These are phyloP conservation scores for Aspergillus sergii DNA, from an alignment of 2,329 filamentous ascomycete species.

Conservation along the genomic window DNA sequence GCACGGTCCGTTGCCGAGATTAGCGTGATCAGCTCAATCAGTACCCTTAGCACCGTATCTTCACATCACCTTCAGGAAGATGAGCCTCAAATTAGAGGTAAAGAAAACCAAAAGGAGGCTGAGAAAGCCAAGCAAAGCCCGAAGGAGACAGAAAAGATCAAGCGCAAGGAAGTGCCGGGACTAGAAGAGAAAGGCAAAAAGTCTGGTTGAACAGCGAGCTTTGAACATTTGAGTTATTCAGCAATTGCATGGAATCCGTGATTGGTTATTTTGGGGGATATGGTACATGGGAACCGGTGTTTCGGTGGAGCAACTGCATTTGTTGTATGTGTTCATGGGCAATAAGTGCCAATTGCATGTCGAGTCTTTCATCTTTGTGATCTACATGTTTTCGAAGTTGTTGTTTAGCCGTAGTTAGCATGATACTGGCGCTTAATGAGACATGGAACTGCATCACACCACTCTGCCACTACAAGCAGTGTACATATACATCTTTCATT, in stretches of 20 bases:
- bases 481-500: not conserved
- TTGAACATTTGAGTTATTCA: not conserved
- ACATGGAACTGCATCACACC: not conserved
- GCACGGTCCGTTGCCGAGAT: constrained; percentile 18
- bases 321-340: not conserved
- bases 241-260: not conserved
- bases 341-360: not conserved
- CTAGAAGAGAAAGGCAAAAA: constrained; percentile 6
- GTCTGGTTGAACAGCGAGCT: not conserved
- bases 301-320: not conserved
- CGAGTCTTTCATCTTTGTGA: not conserved
- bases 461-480: not conserved
- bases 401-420: not conserved
- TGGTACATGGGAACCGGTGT: not conserved
- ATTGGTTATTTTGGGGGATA: not conserved
- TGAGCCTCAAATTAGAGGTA: not conserved
- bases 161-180: constrained; percentile 4
- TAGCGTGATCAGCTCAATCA: constrained; percentile 23
- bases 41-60: constrained; percentile 23
- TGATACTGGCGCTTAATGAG: not conserved
- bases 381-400: not conserved
- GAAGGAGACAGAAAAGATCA: not conserved
- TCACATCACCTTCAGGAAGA: constrained; percentile 7
- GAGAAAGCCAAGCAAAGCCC: not conserved
- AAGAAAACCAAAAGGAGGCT: not conserved